Conservation (phyloP, 208 protist species). For the Strigomonas galati region DNA sequence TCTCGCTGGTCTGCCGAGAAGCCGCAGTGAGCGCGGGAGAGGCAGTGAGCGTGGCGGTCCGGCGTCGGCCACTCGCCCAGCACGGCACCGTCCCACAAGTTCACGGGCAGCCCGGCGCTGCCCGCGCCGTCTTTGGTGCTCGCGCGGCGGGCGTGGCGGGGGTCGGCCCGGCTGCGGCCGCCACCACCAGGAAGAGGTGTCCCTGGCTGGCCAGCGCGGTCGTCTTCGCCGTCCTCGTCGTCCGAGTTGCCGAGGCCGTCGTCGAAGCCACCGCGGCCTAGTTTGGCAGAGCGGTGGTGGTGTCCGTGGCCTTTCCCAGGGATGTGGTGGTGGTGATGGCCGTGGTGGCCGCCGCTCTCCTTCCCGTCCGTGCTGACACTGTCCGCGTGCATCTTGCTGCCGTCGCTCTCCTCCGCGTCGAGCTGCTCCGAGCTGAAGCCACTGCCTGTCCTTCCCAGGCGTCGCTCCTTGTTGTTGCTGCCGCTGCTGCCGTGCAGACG, state of each 20-base stretch:
- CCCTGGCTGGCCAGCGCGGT: too few species aligned
- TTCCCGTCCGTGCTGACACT: neutral
- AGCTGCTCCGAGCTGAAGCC: too few species aligned
- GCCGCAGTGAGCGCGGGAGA: conserved; percentile 32
- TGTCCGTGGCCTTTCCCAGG: too few species aligned
- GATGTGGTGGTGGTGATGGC: neutral
- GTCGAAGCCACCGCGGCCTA: neutral
- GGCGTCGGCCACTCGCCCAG: neutral
- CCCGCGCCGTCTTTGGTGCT: neutral
- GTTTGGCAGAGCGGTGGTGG: too few species aligned
- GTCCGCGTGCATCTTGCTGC: too few species aligned
- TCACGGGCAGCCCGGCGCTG: neutral
- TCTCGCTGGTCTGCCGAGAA: conserved; percentile 36
- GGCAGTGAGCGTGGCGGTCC: neutral
- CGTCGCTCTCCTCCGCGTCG: too few species aligned
- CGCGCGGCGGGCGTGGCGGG: neutral
- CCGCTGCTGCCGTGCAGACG: too few species aligned
- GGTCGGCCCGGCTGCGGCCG: too few species aligned
- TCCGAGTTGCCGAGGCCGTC: neutral
- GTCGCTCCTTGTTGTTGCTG: too few species aligned
- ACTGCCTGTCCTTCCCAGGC: too few species aligned
- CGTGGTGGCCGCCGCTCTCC: neutral
- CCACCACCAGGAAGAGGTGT: too few species aligned
- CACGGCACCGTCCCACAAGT: neutral
- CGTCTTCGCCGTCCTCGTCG: too few species aligned